These are phyloP conservation scores for Torulaspora pretoriensis DNA, from an alignment of 1,139 yeast genomes.

Conservation along the genomic window DNA sequence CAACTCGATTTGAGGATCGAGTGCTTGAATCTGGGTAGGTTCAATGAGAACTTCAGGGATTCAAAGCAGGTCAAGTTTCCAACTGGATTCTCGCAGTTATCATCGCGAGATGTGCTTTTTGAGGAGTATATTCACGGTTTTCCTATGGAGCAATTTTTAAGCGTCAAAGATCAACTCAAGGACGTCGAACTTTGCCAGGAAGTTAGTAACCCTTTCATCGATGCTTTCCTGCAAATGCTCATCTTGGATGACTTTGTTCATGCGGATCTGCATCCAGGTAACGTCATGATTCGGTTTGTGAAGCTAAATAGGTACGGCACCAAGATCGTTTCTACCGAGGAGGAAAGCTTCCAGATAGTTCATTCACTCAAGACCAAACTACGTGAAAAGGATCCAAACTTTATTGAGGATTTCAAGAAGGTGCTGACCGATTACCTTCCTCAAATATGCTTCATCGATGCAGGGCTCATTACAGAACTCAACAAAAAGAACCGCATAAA, in stretches of 20 bases:
- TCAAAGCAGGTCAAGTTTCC: conserved; percentile 76
- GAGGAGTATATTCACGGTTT: conserved; percentile 83
- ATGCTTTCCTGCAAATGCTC: conserved; percentile 88
- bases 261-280: conserved; percentile 96
- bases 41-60: conserved; percentile 43
- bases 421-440: conserved; percentile 65
- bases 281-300: conserved; percentile 76
- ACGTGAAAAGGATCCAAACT: conserved; percentile 41
- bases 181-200: conserved; percentile 54
- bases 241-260: conserved; percentile 90
- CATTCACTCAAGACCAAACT: conserved; percentile 43
- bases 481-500: conserved; percentile 72
- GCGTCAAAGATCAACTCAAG: conserved; percentile 38
- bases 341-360: conserved; percentile 48
- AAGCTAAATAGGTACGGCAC: conserved; percentile 41
- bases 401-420: conserved; percentile 48
- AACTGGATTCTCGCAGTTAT: conserved; percentile 59
- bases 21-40: conserved; percentile 70
- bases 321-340: conserved; percentile 30
- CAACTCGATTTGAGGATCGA: conserved; percentile 90
- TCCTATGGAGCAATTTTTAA: conserved; percentile 67
- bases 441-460: conserved; percentile 85
- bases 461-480: conserved; percentile 88
- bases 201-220: conserved; percentile 82
- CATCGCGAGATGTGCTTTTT: conserved; percentile 71